Evolutionary conservation across 202 grass and related monocot species (phyloP).

Genomic region (Setaria viridis): DNA sequence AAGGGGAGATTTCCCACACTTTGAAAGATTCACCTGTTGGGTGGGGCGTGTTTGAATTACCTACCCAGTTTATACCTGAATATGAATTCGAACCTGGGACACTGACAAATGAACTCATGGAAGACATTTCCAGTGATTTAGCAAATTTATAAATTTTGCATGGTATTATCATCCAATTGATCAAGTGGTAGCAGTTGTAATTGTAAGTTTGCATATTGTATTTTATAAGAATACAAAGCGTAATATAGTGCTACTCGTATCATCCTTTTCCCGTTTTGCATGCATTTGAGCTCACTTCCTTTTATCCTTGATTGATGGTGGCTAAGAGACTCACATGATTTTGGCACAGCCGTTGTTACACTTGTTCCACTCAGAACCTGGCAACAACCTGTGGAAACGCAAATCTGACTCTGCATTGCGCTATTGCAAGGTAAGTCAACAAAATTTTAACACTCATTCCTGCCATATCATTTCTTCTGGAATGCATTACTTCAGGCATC

Average conservation of each 20-base stretch:
- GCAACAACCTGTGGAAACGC: slow-evolving; percentile 93
- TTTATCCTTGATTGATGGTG: slow-evolving; percentile 21
- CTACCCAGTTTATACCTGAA: not conserved
- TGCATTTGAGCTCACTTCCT: slow-evolving; percentile 19
- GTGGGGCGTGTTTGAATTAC: too few relatives aligned
- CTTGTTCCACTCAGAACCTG: slow-evolving; percentile 93
- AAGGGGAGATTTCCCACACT: too few relatives aligned
- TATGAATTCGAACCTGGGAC: slow-evolving; percentile 9
- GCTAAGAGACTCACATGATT: slow-evolving; percentile 36
- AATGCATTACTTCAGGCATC: not conserved
- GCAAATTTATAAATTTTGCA: not conserved
- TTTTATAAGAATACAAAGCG: slow-evolving; percentile 5
- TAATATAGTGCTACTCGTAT: slow-evolving; percentile 29
- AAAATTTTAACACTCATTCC: slow-evolving; percentile 19
- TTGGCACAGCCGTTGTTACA: slow-evolving; percentile 78
- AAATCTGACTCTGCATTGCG: slow-evolving; percentile 79
- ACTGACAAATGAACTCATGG: slow-evolving; percentile 20
- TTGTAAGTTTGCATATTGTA: not conserved
- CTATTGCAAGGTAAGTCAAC: slow-evolving; percentile 71
- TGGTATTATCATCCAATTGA: slow-evolving; percentile 10
- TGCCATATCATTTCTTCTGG: not conserved
- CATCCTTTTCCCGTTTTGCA: slow-evolving; percentile 18
- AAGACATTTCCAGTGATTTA: slow-evolving; percentile 1
- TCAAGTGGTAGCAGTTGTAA: not conserved
- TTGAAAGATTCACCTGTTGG: too few relatives aligned